Evolutionary conservation across 768 basidiomycete species (phyloP).

Genomic region (Boletus sp.): DNA sequence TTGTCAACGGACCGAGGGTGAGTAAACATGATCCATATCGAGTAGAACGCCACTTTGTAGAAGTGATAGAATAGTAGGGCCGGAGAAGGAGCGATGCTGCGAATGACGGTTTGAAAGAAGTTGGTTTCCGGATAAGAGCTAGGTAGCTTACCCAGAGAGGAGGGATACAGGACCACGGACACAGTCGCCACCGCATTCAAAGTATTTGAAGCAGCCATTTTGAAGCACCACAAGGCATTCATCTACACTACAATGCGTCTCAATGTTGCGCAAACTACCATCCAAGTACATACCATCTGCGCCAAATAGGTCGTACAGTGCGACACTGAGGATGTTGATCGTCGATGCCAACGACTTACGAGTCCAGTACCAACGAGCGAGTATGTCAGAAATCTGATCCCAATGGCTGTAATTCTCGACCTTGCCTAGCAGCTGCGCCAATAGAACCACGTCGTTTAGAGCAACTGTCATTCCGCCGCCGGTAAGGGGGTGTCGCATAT

Average conservation of each 20-base stretch:
- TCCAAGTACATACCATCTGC: conserved; percentile 69
- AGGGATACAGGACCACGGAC: conserved; percentile 86
- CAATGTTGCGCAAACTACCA: not conserved
- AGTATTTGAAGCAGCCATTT: conserved; percentile 95
- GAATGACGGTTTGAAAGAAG: not conserved
- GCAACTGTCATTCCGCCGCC: conserved; percentile 99
- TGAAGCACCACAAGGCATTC: conserved; percentile 60
- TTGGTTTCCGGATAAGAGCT: not conserved
- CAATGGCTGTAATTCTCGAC: conserved; percentile 46
- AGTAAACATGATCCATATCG: conserved; percentile 87
- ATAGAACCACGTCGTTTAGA: conserved; percentile 76
- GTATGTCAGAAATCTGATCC: conserved; percentile 44
- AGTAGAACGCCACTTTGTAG: conserved; percentile 93
- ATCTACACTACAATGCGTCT: conserved; percentile 39
- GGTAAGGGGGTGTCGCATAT: conserved; percentile 98
- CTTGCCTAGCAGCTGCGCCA: conserved; percentile 56
- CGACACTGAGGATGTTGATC: conserved; percentile 89
- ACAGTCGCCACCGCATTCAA: conserved; percentile 89
- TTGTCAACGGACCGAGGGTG: conserved; percentile 49
- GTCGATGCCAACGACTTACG: conserved; percentile 82
- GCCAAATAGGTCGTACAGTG: conserved; percentile 91
- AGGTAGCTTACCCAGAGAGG: conserved; percentile 71
- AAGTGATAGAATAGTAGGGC: conserved; percentile 84
- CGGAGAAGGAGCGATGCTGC: conserved; percentile 78
- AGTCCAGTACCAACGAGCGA: conserved; percentile 81